Conservation (phyloP, 2,329 filamentous ascomycete species). For the Aureobasidium mangrovei region DNA sequence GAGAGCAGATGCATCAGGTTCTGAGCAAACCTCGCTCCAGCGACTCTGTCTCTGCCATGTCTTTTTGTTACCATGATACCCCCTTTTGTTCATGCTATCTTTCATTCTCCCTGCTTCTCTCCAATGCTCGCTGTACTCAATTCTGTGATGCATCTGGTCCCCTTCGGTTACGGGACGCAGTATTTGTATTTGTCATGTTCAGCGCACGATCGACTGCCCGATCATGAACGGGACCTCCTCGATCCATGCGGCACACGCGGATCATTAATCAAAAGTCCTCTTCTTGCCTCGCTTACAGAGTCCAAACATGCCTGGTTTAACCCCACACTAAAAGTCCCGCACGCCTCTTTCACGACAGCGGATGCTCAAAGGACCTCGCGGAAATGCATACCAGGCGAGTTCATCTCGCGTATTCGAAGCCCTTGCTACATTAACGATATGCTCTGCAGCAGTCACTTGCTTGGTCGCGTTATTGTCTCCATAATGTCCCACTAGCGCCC, state of each 20-base stretch:
- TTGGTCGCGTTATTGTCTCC: too few species aligned
- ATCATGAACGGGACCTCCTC: background rate
- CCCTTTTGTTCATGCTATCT: background rate
- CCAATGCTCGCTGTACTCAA: too few species aligned
- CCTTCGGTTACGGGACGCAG: too few species aligned
- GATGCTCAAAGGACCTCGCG: too few species aligned
- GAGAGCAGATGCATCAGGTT: conserved; percentile 59
- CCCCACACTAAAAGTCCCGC: background rate
- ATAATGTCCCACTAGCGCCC: too few species aligned
- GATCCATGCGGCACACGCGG: background rate
- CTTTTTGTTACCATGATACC: conserved; percentile 3
- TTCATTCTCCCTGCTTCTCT: too few species aligned
- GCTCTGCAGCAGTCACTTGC: too few species aligned
- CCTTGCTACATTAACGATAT: too few species aligned
- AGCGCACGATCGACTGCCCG: too few species aligned
- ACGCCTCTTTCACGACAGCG: background rate
- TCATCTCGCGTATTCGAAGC: too few species aligned
- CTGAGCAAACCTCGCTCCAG: conserved; percentile 17
- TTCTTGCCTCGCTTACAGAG: background rate
- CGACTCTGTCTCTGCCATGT: background rate
- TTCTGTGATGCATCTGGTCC: too few species aligned
- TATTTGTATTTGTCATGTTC: background rate
- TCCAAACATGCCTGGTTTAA: background rate
- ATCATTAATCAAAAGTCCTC: background rate
- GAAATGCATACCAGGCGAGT: too few species aligned